A percentile compares a stretch with the other conserved stretches of the same genome.
These are phyloP conservation scores for Metschnikowia drakensbergensis DNA, from an alignment of 805 yeast genomes.

Conservation along the genomic window DNA sequence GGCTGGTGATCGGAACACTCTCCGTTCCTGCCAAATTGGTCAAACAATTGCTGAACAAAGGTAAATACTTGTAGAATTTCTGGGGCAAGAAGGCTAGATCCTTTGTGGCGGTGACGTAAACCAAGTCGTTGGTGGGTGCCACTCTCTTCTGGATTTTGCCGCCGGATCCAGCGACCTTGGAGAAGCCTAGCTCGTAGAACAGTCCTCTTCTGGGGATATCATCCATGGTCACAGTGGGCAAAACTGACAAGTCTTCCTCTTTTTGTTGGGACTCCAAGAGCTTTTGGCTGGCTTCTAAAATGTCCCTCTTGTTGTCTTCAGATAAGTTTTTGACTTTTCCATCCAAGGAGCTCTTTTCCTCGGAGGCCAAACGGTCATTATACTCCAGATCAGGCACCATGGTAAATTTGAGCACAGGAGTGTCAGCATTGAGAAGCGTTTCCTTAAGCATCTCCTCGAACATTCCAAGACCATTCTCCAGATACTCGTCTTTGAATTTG, in stretches of 20 bases:
- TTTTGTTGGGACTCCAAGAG: slow-evolving; percentile 62
- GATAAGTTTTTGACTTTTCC: slow-evolving; percentile 41
- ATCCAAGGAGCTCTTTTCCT: slow-evolving; percentile 55
- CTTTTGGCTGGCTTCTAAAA: slow-evolving; percentile 56
- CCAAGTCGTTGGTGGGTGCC: slow-evolving; percentile 76
- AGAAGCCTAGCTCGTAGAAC: slow-evolving; percentile 25
- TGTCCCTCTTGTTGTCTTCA: slow-evolving; percentile 52
- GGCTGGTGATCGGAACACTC: slow-evolving; percentile 62
- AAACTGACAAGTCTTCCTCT: slow-evolving; percentile 67
- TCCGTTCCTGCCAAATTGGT: slow-evolving; percentile 82
- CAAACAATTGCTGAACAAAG: slow-evolving; percentile 73
- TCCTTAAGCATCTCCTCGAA: slow-evolving; percentile 58
- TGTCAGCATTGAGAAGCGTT: slow-evolving; percentile 41
- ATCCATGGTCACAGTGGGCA: slow-evolving; percentile 70
- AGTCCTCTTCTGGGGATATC: slow-evolving; percentile 68
- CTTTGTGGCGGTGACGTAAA: slow-evolving; percentile 69
- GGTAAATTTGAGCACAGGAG: slow-evolving; percentile 63
- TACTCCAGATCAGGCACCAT: slow-evolving; percentile 69
- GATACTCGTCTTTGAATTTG: slow-evolving; percentile 60
- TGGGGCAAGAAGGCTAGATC: slow-evolving; percentile 56
- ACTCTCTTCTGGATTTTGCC: slow-evolving; percentile 42
- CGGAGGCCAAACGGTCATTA: slow-evolving; percentile 45
- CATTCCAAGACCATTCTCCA: slow-evolving; percentile 43
- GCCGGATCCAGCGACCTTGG: slow-evolving; percentile 29
- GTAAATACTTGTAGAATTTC: slow-evolving; percentile 63